Evolutionary conservation across 768 basidiomycete genomes (phyloP).

Genomic region (Tricholoma terreum): DNA sequence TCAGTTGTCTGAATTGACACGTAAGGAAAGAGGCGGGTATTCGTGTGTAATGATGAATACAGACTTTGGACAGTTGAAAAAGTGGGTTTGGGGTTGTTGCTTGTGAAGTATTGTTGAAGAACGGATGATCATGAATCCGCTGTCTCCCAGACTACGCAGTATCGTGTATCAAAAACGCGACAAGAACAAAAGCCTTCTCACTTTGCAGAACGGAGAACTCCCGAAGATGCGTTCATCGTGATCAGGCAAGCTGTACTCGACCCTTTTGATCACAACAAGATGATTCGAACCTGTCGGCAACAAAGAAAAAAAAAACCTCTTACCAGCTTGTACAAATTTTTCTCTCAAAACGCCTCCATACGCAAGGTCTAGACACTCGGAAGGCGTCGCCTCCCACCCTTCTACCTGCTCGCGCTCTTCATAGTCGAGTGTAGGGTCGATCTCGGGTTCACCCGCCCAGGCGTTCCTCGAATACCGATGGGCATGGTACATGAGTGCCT

Average conservation of each 20-base stretch:
- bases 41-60: slow-evolving; percentile 15
- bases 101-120: slow-evolving; percentile 60
- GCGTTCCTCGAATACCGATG: slow-evolving; percentile 67
- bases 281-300: too few species aligned
- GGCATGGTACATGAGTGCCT: slow-evolving; percentile 87
- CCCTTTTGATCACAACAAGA: slow-evolving; percentile 40
- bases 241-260: slow-evolving; percentile 83
- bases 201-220: slow-evolving; percentile 76
- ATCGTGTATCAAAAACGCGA: not conserved
- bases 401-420: slow-evolving; percentile 62
- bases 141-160: slow-evolving; percentile 65
- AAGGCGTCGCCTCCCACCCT: slow-evolving; percentile 75
- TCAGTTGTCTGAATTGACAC: slow-evolving; percentile 43
- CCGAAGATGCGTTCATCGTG: slow-evolving; percentile 71
- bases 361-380: slow-evolving; percentile 69
- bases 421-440: slow-evolving; percentile 73
- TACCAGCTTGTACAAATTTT: slow-evolving; percentile 62
- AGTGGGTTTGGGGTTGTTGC: slow-evolving; percentile 48
- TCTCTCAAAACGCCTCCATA: slow-evolving; percentile 71
- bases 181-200: slow-evolving; percentile 31
- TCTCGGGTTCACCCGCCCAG: slow-evolving; percentile 83
- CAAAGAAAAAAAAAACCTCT: slow-evolving; percentile 26
- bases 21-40: slow-evolving; percentile 9
- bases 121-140: slow-evolving; percentile 71
- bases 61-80: slow-evolving; percentile 56